Evolutionary conservation across 305 asterid species (phyloP).

Genomic region (Petunia hybrid): DNA sequence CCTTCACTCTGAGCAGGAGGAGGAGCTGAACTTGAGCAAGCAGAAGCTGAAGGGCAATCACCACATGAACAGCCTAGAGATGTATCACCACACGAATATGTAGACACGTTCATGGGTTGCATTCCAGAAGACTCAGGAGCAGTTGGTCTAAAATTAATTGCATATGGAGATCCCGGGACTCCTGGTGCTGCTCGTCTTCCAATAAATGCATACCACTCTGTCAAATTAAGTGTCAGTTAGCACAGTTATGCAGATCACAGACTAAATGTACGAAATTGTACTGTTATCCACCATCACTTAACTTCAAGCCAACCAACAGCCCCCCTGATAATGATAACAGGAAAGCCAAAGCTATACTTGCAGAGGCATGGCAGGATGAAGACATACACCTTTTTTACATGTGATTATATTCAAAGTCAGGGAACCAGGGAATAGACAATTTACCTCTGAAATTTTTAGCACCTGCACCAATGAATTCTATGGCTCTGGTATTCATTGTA

Average conservation of each 20-base stretch:
- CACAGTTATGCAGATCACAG: background rate
- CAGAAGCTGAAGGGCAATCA: slow-evolving; percentile 91
- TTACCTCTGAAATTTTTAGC: slow-evolving; percentile 87
- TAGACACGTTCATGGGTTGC: slow-evolving; percentile 86
- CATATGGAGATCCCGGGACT: slow-evolving; percentile 91
- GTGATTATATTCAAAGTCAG: slow-evolving; percentile 19
- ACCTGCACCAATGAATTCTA: slow-evolving; percentile 97
- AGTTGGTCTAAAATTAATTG: slow-evolving; percentile 73
- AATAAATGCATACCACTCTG: slow-evolving; percentile 96
- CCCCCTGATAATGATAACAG: slow-evolving; percentile 4
- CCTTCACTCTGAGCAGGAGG: slow-evolving; percentile 66
- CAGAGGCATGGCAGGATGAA: slow-evolving; percentile 19
- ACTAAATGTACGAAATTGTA: background rate
- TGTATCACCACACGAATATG: slow-evolving; percentile 91
- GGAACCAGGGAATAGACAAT: slow-evolving; percentile 29
- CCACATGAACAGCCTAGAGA: slow-evolving; percentile 99
- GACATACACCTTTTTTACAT: background rate
- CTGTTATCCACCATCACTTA: background rate
- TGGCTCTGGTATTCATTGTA: slow-evolving; percentile 96
- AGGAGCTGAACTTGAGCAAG: slow-evolving; percentile 73
- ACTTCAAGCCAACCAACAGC: slow-evolving; percentile 18
- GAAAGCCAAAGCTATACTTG: background rate
- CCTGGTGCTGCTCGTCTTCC: slow-evolving; percentile 78
- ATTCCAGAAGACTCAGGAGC: slow-evolving; percentile 83
- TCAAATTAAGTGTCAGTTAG: slow-evolving; percentile 44